Evolutionary conservation across 2,329 filamentous ascomycete species (phyloP).

Genomic region (Epichloe hybrida): DNA sequence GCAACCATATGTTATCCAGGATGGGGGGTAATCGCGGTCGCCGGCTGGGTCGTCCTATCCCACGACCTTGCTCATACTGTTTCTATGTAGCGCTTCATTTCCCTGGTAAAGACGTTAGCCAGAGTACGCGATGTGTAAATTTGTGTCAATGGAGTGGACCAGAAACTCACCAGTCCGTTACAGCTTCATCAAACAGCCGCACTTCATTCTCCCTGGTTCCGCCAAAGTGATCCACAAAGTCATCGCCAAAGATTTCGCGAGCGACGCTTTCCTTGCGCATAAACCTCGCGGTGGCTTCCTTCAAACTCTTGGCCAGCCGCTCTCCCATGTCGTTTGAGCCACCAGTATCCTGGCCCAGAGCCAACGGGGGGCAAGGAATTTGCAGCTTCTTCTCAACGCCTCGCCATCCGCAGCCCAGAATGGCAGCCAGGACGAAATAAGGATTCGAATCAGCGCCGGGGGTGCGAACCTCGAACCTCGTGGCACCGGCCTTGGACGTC

Average conservation of each 20-base stretch:
- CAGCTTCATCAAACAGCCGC: constrained; percentile 83
- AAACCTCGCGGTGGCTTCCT: constrained; percentile 73
- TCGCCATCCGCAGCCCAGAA: constrained; percentile 78
- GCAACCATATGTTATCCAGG: too few species aligned
- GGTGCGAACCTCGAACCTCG: constrained; percentile 84
- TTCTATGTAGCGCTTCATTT: constrained; percentile 51
- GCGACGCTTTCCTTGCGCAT: constrained; percentile 68
- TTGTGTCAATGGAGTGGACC: too few species aligned
- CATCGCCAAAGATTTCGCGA: constrained; percentile 85
- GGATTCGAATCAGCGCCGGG: constrained; percentile 92
- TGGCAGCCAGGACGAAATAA: constrained; percentile 72
- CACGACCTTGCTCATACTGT: constrained; percentile 4
- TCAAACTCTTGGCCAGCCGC: constrained; percentile 69
- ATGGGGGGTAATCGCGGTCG: neutral
- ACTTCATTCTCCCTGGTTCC: constrained; percentile 89
- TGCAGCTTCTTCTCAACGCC: constrained; percentile 86
- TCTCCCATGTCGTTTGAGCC: constrained; percentile 56
- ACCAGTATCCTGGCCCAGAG: constrained; percentile 73
- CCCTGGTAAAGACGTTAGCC: constrained; percentile 32
- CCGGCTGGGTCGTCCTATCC: neutral
- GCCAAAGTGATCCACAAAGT: constrained; percentile 90
- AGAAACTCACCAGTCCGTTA: constrained; percentile 78
- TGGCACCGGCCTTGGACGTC: constrained; percentile 70
- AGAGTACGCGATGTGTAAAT: neutral
- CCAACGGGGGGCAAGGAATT: constrained; percentile 74